Base-by-base conservation (phyloP, 768 basidiomycete species). In the Tulasnella sp. region DNA sequence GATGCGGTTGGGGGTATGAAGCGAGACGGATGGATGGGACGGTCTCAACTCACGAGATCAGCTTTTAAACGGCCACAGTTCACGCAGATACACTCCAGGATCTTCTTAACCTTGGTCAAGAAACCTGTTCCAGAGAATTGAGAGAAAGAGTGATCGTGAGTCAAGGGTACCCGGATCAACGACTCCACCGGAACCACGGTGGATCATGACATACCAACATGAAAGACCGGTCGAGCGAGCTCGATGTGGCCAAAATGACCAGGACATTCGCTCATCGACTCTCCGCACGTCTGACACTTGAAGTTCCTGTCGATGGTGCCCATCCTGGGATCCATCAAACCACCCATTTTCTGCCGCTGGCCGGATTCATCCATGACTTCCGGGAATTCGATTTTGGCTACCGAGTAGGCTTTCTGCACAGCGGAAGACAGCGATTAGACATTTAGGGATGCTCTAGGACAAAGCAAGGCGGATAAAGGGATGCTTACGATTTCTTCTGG, bases 261-360 rank as follows among this genome's bases (percentile, higher is more conserved):
- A 40, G 98, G 97, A 88, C 98, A 99, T 86, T 99, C 98, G 24
- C 96, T 93, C 97, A 99, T 98, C n/a, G 97, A 97, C 90, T 99
- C 98, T 83, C 96, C 97, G 86, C 98, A 99, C 41, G 98, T 99
- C 88, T 98, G 96, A 86, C 98, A 99, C 88, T 99, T 99, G 88
- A 97, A 97, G 86, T 97, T 96, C 83, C 96, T 90, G 89, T 97
- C 96, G 84, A 97, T 97, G 41, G 96, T 99, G 54, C 98, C 98
- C 94, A 99, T 96, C 81, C 96, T 92, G 76, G 97, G 96, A 88
- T 99, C 98, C 94, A 97, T 97, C 85, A 99, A 88, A 72, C 98
- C 98, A 74, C 96, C 96, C 37, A 92, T 88, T 88, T 98, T 98
- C 37, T 95, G 94, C 85, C 93, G 94, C 84, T 93, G 94, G 0